Evolutionary conservation across 1,284 basidiomycete species (phyloP).

Genomic region (Pseudozyma flocculosa): DNA sequence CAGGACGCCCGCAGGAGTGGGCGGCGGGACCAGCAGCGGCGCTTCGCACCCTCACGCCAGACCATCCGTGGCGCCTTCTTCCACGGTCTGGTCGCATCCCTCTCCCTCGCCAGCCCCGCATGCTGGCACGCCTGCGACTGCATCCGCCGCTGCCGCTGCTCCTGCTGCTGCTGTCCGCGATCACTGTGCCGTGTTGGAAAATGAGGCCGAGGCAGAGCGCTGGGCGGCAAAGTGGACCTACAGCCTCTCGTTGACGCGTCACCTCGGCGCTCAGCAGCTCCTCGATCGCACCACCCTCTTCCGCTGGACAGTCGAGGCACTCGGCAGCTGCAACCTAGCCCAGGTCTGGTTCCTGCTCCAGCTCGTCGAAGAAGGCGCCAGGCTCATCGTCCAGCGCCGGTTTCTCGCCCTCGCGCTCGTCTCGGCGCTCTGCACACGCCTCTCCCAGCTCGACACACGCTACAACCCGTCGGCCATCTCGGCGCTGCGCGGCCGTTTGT

Average conservation of each 20-base stretch:
- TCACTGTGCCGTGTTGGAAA: slow-evolving; percentile 21
- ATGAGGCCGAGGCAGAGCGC: slow-evolving; percentile 68
- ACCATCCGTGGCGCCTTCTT: slow-evolving; percentile 9
- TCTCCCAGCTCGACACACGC: slow-evolving; percentile 15
- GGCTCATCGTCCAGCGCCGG: slow-evolving; percentile 19
- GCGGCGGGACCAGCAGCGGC: slow-evolving; percentile 6
- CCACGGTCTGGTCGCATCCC: too few species aligned
- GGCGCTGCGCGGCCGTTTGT: slow-evolving; percentile 17
- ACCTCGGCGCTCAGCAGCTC: slow-evolving; percentile 77
- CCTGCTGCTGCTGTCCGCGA: slow-evolving; percentile 9
- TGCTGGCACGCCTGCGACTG: too few species aligned
- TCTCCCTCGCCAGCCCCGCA: too few species aligned
- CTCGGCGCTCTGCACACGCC: slow-evolving; percentile 14
- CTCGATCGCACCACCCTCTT: slow-evolving; percentile 79
- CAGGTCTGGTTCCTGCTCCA: slow-evolving; percentile 33
- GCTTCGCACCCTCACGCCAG: slow-evolving; percentile 11
- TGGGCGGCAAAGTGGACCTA: slow-evolving; percentile 83
- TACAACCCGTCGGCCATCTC: slow-evolving; percentile 10
- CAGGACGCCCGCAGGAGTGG: slow-evolving; percentile 15
- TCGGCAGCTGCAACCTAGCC: slow-evolving; percentile 57
- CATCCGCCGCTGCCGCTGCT: too few species aligned
- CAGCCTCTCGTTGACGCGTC: slow-evolving; percentile 66
- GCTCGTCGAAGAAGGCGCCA: slow-evolving; percentile 26
- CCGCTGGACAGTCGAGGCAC: slow-evolving; percentile 78
- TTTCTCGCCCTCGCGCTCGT: slow-evolving; percentile 23